Evolutionary conservation across 2,329 filamentous ascomycete genomes (phyloP), one percentile per base, ranked within the genome.

Genomic region (Chrysoporthe deuterocubensis): DNA sequence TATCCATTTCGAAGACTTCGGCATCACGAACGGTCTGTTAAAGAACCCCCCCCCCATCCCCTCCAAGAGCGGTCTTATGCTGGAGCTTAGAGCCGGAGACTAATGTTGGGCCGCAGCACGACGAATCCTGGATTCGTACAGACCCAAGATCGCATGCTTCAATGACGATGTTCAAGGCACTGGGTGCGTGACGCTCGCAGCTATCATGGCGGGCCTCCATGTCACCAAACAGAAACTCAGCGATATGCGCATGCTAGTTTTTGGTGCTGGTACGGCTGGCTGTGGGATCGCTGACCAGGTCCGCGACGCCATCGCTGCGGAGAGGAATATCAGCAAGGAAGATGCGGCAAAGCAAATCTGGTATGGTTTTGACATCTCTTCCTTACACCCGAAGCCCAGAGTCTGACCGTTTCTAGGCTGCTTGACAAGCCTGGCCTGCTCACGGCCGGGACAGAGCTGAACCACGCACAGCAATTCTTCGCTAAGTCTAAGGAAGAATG

Each of bases 161-260:
- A 97, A 97, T 74, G 94, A 97, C 68, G 93, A 97, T 76, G 89
- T 97, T 0, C 93, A 97, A 77, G 94, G 93, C 1, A 97, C 94
- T 0, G 94, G 93, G 0, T 95, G 92, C 68, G 93, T 97, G 0
- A 95, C 94, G 0, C 84, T 97, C 0, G 93, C 93, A 0, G 93
- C 91, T 1, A 90, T 97, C 70, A 89, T 93, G 81, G 88, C 93
- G 0, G 93, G 87, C 0, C 81, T 94, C 8, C 87, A 92, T 69
- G 89, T 95, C 8, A 89, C 84, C 69, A 84, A 88, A 2, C 80
- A 90, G 64, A 87, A 90, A 64, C 81, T 96, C 52, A 79, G 82
- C 9, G 92, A 96, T 68, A 78, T 92, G 16, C 85, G 90, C 42
- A 83, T 96, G 67, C 85, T 96, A 0, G 80, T 95, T 44, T 97